Percentiles rank a stretch among this genome's conserved stretches.
Conservation (phyloP, 2,329 filamentous ascomycete genomes). For the Aspergillus carbonarius region DNA sequence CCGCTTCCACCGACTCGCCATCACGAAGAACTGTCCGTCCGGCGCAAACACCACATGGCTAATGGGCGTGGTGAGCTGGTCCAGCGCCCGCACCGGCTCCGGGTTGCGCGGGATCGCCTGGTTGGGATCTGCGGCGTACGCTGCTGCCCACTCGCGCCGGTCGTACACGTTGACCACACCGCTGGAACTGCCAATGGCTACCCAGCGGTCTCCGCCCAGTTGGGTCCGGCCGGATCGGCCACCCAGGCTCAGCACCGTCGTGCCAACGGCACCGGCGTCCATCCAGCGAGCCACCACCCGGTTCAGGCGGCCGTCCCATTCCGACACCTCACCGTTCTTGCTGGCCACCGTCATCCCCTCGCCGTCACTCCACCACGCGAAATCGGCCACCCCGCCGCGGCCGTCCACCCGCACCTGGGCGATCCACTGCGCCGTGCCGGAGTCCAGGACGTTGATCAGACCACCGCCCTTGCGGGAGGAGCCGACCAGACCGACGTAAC, state of each 20-base stretch:
- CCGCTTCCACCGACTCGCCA: slow-evolving; percentile 83
- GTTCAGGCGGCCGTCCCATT: slow-evolving; percentile 71
- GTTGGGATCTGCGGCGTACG: slow-evolving; percentile 32
- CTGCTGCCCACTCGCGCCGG: slow-evolving; percentile 60
- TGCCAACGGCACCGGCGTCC: slow-evolving; percentile 85
- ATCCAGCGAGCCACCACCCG: slow-evolving; percentile 79
- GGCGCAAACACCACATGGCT: slow-evolving; percentile 78
- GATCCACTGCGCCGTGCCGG: slow-evolving; percentile 81
- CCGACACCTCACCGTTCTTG: slow-evolving; percentile 84
- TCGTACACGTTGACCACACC: slow-evolving; percentile 96
- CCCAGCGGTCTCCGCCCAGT: slow-evolving; percentile 78
- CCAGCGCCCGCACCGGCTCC: slow-evolving; percentile 69
- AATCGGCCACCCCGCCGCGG: slow-evolving; percentile 80
- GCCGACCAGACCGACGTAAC: slow-evolving; percentile 79
- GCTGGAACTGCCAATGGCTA: slow-evolving; percentile 79
- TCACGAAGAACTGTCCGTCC: slow-evolving; percentile 84
- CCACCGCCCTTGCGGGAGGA: slow-evolving; percentile 82
- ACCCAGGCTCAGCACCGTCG: slow-evolving; percentile 77
- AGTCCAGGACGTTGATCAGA: slow-evolving; percentile 79
- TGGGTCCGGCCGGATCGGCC: slow-evolving; percentile 39
- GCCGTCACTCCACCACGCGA: slow-evolving; percentile 87
- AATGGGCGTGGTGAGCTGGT: slow-evolving; percentile 84
- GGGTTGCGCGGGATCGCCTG: slow-evolving; percentile 62
- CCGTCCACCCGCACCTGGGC: slow-evolving; percentile 79
- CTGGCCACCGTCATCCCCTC: slow-evolving; percentile 78